These are phyloP conservation scores for Colletotrichum euphorbiae DNA, from an alignment of 2,329 filamentous ascomycete genomes.

Conservation along the genomic window DNA sequence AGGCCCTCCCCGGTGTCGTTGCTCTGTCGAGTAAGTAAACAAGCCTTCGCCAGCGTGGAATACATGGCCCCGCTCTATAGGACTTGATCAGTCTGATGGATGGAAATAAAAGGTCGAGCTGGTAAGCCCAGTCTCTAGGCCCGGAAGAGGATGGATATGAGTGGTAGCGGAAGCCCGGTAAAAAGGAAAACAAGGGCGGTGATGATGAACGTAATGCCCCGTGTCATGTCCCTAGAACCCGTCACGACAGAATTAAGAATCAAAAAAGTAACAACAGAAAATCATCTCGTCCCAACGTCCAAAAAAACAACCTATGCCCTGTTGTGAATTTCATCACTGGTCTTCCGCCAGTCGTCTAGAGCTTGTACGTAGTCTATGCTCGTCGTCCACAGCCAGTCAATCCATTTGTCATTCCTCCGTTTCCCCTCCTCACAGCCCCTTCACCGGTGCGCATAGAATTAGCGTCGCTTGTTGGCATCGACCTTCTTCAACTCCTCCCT, in stretches of 20 bases:
- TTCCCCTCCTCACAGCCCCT: background rate
- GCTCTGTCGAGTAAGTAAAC: slow-evolving; percentile 84
- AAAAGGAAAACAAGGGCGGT: background rate
- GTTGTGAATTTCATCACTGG: slow-evolving; percentile 33
- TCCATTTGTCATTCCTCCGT: slow-evolving; percentile 15
- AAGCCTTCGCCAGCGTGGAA: slow-evolving; percentile 18
- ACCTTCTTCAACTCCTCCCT: slow-evolving; percentile 97
- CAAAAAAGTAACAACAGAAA: slow-evolving; percentile 17
- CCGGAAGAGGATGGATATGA: slow-evolving; percentile 17
- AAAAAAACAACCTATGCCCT: background rate
- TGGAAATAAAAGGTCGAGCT: slow-evolving; percentile 46
- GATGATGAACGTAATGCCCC: slow-evolving; percentile 39
- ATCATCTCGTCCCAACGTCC: background rate
- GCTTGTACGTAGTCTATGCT: slow-evolving; percentile 32
- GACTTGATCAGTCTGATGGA: slow-evolving; percentile 46
- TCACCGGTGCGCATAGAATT: slow-evolving; percentile 42
- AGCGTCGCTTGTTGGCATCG: slow-evolving; percentile 77
- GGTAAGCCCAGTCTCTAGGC: slow-evolving; percentile 52
- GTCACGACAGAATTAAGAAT: slow-evolving; percentile 29
- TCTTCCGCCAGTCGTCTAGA: slow-evolving; percentile 31
- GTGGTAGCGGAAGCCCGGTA: slow-evolving; percentile 11
- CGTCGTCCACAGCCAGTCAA: slow-evolving; percentile 13
- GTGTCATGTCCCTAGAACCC: slow-evolving; percentile 30
- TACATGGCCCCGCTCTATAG: slow-evolving; percentile 14
- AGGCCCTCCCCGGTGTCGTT: slow-evolving; percentile 92